A percentile compares a stretch with the other conserved stretches of the same genome.
Evolutionary conservation across 257 asterid species (phyloP).

Genomic region (Solanum raphanifolium): DNA sequence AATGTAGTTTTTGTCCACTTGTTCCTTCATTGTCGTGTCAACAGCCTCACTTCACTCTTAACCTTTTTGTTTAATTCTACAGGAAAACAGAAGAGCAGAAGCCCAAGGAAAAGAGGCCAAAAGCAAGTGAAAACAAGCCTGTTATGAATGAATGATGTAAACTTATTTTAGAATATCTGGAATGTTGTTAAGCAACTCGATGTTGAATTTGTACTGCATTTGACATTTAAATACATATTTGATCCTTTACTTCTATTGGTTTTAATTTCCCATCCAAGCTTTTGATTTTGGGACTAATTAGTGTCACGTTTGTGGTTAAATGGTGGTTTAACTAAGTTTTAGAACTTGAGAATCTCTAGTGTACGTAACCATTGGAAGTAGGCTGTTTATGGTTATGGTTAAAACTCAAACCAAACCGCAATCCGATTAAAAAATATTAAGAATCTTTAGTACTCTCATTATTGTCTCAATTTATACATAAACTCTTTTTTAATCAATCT

Average conservation of each 20-base stretch:
- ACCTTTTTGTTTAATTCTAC: neutral
- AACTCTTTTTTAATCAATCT: too few relatives aligned
- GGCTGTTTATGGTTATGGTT: too few relatives aligned
- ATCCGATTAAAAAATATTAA: too few relatives aligned
- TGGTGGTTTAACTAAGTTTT: neutral
- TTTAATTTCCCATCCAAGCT: neutral
- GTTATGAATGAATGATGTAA: conserved; percentile 38
- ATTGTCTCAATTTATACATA: too few relatives aligned
- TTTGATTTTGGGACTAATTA: neutral
- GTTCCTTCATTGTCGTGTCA: neutral
- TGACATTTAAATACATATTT: neutral
- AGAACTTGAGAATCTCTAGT: neutral
- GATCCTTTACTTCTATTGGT: neutral
- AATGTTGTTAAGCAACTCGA: neutral
- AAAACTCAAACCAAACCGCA: too few relatives aligned
- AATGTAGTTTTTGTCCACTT: neutral
- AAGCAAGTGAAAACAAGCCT: conserved; percentile 40
- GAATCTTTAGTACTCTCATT: too few relatives aligned
- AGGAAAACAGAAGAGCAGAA: conserved; percentile 96
- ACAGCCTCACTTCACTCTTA: neutral
- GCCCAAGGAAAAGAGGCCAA: conserved; percentile 89
- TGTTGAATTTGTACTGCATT: neutral
- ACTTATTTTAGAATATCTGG: neutral
- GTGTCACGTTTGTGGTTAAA: neutral
- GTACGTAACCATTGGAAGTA: neutral